A percentile compares a stretch with the other conserved stretches of the same genome.
Conservation (phyloP, 1,284 basidiomycete genomes). For the Fistulinella cinereoalba region DNA sequence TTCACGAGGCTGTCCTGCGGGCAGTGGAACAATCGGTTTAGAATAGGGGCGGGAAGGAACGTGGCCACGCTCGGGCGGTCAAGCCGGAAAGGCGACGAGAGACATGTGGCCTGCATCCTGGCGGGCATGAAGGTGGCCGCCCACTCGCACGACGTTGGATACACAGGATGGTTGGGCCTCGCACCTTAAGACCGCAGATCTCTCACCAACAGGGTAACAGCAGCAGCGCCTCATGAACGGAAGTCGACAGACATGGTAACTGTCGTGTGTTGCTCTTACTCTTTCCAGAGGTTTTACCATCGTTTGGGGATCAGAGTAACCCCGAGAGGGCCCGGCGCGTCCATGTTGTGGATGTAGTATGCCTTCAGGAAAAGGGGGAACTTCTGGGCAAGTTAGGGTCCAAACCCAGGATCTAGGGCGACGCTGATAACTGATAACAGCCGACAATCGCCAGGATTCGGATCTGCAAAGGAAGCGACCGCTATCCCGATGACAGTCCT, state of each 20-base stretch:
- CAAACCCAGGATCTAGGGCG: constrained; percentile 26
- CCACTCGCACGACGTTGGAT: constrained; percentile 4
- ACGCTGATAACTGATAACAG: constrained; percentile 4
- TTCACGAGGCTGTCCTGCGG: constrained; percentile 13
- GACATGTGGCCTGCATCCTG: constrained; percentile 4
- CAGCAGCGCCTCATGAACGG: not conserved
- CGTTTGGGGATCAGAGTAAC: too few relatives aligned
- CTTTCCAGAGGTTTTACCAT: too few relatives aligned
- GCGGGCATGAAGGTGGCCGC: constrained; percentile 16
- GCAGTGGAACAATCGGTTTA: constrained; percentile 4
- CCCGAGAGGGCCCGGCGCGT: not conserved
- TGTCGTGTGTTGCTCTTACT: not conserved
- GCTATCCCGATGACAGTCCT: constrained; percentile 8
- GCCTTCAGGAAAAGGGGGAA: not conserved
- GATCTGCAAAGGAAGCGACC: constrained; percentile 25
- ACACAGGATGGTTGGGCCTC: constrained; percentile 19
- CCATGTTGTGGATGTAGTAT: too few relatives aligned
- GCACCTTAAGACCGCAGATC: constrained; percentile 7
- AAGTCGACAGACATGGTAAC: constrained; percentile 4
- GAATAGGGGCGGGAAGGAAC: constrained; percentile 21
- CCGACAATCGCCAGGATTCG: constrained; percentile 31
- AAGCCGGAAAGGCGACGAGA: too few relatives aligned
- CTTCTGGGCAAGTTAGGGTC: constrained; percentile 10
- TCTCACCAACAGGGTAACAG: constrained; percentile 7
- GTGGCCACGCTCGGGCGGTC: too few relatives aligned